A percentile compares a stretch with the other conserved stretches of the same genome.
Evolutionary conservation across 2,329 filamentous ascomycete species (phyloP).

Genomic region (Ceratocystis papillata): DNA sequence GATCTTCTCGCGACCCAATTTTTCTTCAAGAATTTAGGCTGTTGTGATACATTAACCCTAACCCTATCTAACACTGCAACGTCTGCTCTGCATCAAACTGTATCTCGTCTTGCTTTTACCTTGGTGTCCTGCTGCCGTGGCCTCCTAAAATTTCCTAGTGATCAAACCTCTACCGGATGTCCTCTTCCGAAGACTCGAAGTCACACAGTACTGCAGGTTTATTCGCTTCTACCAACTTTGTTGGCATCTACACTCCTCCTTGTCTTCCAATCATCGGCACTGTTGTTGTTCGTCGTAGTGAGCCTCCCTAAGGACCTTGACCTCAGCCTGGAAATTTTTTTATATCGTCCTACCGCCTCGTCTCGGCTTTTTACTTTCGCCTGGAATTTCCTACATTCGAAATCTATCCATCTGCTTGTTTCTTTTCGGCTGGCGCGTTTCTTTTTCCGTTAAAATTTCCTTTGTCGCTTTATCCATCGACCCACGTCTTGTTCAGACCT

Average conservation of each 20-base stretch:
- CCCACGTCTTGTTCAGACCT: background rate
- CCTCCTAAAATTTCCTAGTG: background rate
- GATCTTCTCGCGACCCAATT: background rate
- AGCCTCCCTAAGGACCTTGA: conserved; percentile 19
- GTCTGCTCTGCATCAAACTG: background rate
- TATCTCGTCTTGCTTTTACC: background rate
- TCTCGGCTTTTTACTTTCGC: background rate
- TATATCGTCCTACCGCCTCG: background rate
- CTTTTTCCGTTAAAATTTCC: background rate
- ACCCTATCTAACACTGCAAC: background rate
- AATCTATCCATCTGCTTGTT: background rate
- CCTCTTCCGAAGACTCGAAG: conserved; percentile 10
- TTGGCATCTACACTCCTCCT: background rate
- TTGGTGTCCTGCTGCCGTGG: background rate
- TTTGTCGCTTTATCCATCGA: background rate
- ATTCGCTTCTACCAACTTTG: conserved; percentile 1
- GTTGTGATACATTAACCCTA: conserved; percentile 15
- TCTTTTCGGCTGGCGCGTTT: conserved; percentile 7
- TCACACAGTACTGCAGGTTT: background rate
- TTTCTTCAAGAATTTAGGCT: background rate
- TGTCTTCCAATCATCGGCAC: conserved; percentile 7
- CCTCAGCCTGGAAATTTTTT: background rate
- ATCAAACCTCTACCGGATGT: conserved; percentile 15
- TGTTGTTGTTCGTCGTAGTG: conserved; percentile 10
- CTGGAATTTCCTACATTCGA: too few species aligned